A percentile compares a stretch with the other conserved stretches of the same genome.
Conservation (phyloP, 345 rosid species). For the Eucalyptus marginata region DNA sequence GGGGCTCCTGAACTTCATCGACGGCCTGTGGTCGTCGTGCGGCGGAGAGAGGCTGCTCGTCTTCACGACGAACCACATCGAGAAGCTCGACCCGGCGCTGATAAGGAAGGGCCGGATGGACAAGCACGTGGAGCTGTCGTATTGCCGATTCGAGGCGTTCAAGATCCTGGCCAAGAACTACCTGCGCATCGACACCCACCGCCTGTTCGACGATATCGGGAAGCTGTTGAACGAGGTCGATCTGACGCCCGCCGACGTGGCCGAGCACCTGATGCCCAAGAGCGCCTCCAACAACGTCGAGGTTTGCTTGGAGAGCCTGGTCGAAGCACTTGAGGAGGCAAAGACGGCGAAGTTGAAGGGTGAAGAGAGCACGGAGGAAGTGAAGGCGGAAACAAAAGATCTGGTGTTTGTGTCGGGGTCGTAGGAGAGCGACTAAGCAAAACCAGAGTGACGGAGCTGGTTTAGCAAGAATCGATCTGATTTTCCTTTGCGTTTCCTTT, state of each 20-base stretch:
- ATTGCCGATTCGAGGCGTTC: not conserved
- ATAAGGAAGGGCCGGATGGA: slow-evolving; percentile 16
- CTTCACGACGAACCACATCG: slow-evolving; percentile 9
- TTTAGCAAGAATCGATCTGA: not conserved
- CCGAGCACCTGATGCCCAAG: slow-evolving; percentile 13
- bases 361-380: not conserved
- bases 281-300: not conserved
- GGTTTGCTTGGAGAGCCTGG: not conserved
- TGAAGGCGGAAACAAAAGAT: not conserved
- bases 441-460: not conserved
- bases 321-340: not conserved
- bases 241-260: slow-evolving; percentile 10
- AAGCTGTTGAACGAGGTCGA: not conserved
- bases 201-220: not conserved
- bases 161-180: slow-evolving; percentile 1
- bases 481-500: not conserved
- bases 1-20: slow-evolving; percentile 13
- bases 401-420: not conserved
- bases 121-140: slow-evolving; percentile 9
- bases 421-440: not conserved
- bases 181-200: not conserved
- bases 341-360: not conserved
- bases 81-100: slow-evolving; percentile 12
- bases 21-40: slow-evolving; percentile 13
- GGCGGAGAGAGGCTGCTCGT: slow-evolving; percentile 8